These are phyloP conservation scores for Botrytis elliptica DNA, from an alignment of 2,329 filamentous ascomycete genomes.

Conservation along the genomic window DNA sequence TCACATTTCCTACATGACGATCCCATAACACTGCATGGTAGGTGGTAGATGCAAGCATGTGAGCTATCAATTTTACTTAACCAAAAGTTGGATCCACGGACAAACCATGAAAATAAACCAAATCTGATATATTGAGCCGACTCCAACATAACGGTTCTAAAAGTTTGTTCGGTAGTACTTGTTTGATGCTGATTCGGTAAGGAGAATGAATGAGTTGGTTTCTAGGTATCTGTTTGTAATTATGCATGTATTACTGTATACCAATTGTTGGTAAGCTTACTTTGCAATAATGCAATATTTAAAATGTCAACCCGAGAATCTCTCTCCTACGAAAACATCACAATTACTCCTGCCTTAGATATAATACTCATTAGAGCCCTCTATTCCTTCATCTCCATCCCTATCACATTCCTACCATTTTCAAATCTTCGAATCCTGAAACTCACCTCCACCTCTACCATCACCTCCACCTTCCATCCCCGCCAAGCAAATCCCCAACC, in stretches of 20 bases:
- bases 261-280: background rate
- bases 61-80: background rate
- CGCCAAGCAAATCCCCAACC: background rate
- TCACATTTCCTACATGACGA: background rate
- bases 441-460: background rate
- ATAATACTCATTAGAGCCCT: background rate
- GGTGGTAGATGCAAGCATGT: no score
- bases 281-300: background rate
- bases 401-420: background rate
- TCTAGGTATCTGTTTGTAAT: background rate
- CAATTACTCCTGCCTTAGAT: background rate
- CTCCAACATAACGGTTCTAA: background rate
- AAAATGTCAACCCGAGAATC: background rate
- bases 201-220: background rate
- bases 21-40: background rate
- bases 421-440: no score
- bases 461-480: background rate
- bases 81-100: background rate
- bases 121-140: background rate
- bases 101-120: fast-evolving
- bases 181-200: background rate
- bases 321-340: background rate
- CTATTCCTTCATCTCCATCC: background rate
- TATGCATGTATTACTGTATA: background rate
- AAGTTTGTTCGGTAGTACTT: background rate